Evolutionary conservation across 2,329 filamentous ascomycete species (phyloP), one percentile per base, ranked within the genome.

Genomic region (Purpureocillium takamizusanense): DNA sequence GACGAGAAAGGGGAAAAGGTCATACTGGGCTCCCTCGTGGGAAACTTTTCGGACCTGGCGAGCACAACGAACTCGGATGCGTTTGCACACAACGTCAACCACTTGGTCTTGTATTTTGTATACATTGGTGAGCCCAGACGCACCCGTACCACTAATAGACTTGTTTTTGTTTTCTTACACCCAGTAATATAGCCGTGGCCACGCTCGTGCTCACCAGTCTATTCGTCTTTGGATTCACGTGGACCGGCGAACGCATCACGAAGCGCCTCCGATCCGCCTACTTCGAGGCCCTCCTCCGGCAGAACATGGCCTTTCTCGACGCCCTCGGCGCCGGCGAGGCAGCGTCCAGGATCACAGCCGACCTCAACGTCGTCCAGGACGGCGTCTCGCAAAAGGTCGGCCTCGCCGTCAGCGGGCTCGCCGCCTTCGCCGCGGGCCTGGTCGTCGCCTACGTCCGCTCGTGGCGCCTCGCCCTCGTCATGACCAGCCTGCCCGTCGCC

Each of bases 271-370:
- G 33, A 27, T 23, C 33, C 7, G 11, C 33, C 2, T 35, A 35
- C 33, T 27, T 35, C 10, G 33, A 35, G 18, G 33, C 33, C 9
- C 21, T 35, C 17, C 33, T 38, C 3, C 42, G 31, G 63, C 67
- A 74, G 43, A 69, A 73, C 36, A 62, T 74, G 15, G 62, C 60
- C 44, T 68, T 66, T 46, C 74, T 72, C 39, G 72, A 76, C 44
- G 47, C 53, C 17, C 44, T 53, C 7, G 57, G 54, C 25, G 37
- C 39, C 15, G 64, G 61, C 2, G 63, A 62, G 4, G 51, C 62
- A 8, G 51, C 61, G 2, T 52, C 56, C 6, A 54, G 59, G 34
- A 56, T 66, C 23, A 66, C 62, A 1, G 61, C 60, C 1, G 63
- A 60, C 42, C 53, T 50, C 12, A 74, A 74, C 43, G 65, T 66